phyloP scores from a whole-genome alignment of 352 stramenopile species.

The Globisporangium sylvaticum region DNA sequence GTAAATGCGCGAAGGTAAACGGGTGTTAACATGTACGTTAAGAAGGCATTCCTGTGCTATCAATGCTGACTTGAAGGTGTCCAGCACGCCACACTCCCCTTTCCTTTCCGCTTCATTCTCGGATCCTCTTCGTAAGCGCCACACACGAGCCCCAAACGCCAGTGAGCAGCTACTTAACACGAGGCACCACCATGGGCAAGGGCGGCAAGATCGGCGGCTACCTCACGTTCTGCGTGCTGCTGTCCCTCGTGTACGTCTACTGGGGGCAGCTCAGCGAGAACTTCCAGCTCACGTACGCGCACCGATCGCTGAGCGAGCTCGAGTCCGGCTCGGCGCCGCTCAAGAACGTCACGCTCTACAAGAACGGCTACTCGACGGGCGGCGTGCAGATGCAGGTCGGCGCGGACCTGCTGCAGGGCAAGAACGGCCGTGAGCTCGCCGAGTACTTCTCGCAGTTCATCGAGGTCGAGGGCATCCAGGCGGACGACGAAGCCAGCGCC shows the following conservation, averaged over 20 bases:
- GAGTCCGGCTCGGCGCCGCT: conserved; percentile 21
- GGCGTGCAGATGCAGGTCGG: conserved; percentile 71
- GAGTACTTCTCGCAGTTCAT: conserved; percentile 82
- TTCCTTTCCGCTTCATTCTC: background rate
- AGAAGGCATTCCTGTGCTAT: background rate
- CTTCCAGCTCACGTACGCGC: conserved; percentile 60
- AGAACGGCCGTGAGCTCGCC: conserved; percentile 49
- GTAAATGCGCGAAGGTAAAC: background rate
- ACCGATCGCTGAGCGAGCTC: conserved; percentile 44
- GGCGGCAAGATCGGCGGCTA: conserved; percentile 34
- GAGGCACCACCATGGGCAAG: conserved; percentile 40
- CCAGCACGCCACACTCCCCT: background rate
- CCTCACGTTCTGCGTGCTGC: conserved; percentile 31
- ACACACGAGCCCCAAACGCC: background rate
- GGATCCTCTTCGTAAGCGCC: background rate
- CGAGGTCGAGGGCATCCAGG: conserved; percentile 50
- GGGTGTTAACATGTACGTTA: background rate
- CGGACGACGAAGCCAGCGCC: conserved; percentile 1
- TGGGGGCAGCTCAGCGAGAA: conserved; percentile 53
- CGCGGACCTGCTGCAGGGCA: conserved; percentile 47
- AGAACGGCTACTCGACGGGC: conserved; percentile 75
- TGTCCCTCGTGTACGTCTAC: conserved; percentile 48
- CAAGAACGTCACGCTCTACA: conserved; percentile 76
- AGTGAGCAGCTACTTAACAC: background rate
- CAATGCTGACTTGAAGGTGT: conserved; percentile 9